Percentiles rank a stretch among this genome's conserved stretches.
phyloP scores from a whole-genome alignment of 306 rosid species.

The Acacia acuminata region DNA sequence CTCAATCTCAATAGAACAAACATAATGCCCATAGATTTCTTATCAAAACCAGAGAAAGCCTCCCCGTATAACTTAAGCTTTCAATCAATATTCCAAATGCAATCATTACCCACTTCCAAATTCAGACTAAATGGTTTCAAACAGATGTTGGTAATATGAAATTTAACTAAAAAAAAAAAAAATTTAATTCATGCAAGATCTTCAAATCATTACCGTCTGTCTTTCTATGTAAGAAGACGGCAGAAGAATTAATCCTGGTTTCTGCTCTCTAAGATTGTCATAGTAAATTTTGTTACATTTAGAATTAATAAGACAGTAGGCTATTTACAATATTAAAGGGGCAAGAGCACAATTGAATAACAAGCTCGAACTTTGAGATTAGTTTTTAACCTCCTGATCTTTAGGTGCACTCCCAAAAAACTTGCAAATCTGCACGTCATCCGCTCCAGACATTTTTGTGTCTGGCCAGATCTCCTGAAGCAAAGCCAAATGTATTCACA shows the following conservation, averaged over 20 bases:
- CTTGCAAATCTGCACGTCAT: neutral
- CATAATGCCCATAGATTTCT: neutral
- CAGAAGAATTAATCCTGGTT: neutral
- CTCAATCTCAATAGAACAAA: neutral
- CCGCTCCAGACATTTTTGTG: slow-evolving; percentile 24
- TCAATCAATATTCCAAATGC: neutral
- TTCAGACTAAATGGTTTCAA: neutral
- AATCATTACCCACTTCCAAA: neutral
- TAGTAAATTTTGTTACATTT: neutral
- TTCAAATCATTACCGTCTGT: neutral
- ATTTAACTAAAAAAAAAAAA: neutral
- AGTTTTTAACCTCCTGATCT: slow-evolving; percentile 41
- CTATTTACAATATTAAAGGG: neutral
- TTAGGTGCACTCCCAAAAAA: slow-evolving; percentile 27
- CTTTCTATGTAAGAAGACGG: neutral
- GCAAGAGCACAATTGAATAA: neutral
- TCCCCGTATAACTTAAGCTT: neutral
- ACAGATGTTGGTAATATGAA: neutral
- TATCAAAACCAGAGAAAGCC: neutral
- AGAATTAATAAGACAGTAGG: neutral
- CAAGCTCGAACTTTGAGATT: slow-evolving; percentile 11
- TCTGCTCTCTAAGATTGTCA: neutral
- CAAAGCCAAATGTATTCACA: slow-evolving; percentile 26
- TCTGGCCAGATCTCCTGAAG: slow-evolving; percentile 34
- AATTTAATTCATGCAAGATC: neutral